Evolutionary conservation across 495 filamentous ascomycete genomes (phyloP).

Genomic region (Penicillium robsamsonii): DNA sequence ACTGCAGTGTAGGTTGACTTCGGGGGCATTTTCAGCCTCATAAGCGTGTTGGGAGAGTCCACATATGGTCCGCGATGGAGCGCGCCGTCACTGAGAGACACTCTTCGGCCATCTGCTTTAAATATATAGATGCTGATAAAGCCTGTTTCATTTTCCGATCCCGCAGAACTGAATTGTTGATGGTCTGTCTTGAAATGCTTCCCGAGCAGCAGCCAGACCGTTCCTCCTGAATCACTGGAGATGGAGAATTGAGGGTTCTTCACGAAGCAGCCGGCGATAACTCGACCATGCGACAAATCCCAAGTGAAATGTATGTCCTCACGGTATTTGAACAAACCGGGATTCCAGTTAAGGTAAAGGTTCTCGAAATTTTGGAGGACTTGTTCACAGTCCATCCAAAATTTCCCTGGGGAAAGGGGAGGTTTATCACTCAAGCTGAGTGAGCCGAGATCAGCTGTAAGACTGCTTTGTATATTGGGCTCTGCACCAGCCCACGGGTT

Average conservation of each 20-base stretch:
- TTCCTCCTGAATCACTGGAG: constrained; percentile 51
- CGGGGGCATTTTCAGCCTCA: constrained; percentile 64
- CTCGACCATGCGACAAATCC: constrained; percentile 62
- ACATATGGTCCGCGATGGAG: constrained; percentile 77
- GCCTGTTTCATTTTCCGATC: constrained; percentile 50
- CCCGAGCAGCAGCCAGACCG: constrained; percentile 79
- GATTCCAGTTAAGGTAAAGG: constrained; percentile 97
- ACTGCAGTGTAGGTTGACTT: constrained; percentile 70
- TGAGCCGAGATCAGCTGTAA: constrained; percentile 11
- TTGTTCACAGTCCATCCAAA: constrained; percentile 88
- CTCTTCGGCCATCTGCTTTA: constrained; percentile 64
- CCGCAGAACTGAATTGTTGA: constrained; percentile 13
- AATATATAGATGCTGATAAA: constrained; percentile 89
- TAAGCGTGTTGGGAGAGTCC: constrained; percentile 88
- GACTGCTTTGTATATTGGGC: constrained; percentile 17
- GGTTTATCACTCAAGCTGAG: constrained; percentile 9
- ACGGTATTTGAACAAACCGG: constrained; percentile 71
- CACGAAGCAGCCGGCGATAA: constrained; percentile 60
- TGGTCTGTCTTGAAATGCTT: constrained; percentile 66
- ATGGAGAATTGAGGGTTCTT: constrained; percentile 84
- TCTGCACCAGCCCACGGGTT: constrained; percentile 90
- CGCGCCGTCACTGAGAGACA: constrained; percentile 67
- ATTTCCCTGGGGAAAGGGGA: constrained; percentile 61
- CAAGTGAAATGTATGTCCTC: constrained; percentile 90
- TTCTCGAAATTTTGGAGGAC: constrained; percentile 90